These are phyloP conservation scores for Alternaria triticina DNA, from an alignment of 2,329 filamentous ascomycete species.

Conservation along the genomic window DNA sequence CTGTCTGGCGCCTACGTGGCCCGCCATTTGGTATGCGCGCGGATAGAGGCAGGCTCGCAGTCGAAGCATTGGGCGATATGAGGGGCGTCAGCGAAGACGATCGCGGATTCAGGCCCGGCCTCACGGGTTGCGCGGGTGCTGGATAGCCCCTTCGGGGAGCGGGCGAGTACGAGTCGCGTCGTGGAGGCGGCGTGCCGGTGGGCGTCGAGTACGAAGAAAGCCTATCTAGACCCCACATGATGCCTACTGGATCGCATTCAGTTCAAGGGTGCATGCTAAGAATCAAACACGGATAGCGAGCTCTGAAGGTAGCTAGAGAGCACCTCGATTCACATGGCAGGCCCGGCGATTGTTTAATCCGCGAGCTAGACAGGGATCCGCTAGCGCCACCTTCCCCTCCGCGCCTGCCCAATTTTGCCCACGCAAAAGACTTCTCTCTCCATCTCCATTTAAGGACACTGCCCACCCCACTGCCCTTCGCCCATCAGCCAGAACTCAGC, in stretches of 20 bases:
- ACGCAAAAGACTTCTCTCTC: constrained; percentile 36
- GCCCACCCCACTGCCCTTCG: constrained; percentile 37
- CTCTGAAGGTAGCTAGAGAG: background rate
- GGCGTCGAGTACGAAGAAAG: constrained; percentile 74
- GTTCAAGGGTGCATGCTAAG: constrained; percentile 1
- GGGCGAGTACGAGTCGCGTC: constrained; percentile 74
- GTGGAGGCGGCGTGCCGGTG: constrained; percentile 65
- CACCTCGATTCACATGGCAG: background rate
- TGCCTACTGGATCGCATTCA: constrained; percentile 5
- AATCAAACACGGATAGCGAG: background rate
- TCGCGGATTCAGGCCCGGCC: constrained; percentile 71
- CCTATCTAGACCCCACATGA: constrained; percentile 86
- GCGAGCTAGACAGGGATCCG: constrained; percentile 26
- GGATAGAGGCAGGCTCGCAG: constrained; percentile 72
- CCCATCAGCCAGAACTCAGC: constrained; percentile 33
- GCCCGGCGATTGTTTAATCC: constrained; percentile 28
- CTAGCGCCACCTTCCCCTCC: constrained; percentile 37
- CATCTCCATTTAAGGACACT: constrained; percentile 35
- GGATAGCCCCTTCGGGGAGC: constrained; percentile 72
- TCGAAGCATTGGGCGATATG: constrained; percentile 75
- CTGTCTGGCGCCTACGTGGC: constrained; percentile 65
- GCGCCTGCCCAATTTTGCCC: constrained; percentile 28
- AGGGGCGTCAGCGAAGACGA: constrained; percentile 77
- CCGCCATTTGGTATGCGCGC: constrained; percentile 72
- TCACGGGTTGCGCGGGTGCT: constrained; percentile 71